Percentiles rank a stretch among this genome's conserved stretches.
These are phyloP conservation scores for Calonectria hawksworthii DNA, from an alignment of 2,329 filamentous ascomycete genomes.

Conservation along the genomic window DNA sequence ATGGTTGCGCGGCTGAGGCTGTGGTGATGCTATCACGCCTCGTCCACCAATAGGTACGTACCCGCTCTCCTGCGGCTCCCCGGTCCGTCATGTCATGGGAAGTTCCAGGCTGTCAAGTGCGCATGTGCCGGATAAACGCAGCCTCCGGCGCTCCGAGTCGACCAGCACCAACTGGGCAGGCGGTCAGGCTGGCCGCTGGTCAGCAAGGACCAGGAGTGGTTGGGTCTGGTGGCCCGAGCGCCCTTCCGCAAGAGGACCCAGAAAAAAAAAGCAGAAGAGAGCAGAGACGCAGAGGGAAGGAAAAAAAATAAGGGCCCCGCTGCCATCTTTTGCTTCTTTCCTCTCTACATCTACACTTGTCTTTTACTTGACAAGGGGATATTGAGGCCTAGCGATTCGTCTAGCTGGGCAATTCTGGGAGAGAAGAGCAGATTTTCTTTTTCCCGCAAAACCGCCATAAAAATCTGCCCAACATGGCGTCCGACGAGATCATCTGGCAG, in stretches of 20 bases:
- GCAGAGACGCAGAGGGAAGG: conserved; percentile 27
- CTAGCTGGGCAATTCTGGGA: neutral
- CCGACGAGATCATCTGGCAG: conserved; percentile 97
- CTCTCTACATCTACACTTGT: conserved; percentile 24
- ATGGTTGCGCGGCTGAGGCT: conserved; percentile 42
- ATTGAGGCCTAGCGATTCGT: neutral
- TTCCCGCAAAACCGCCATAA: neutral
- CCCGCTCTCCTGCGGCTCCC: neutral
- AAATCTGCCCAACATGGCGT: conserved; percentile 73
- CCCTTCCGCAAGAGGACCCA: conserved; percentile 25
- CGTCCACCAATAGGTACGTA: conserved; percentile 39
- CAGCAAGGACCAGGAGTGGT: conserved; percentile 30
- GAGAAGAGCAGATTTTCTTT: neutral
- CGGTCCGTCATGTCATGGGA: conserved; percentile 18
- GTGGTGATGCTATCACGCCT: conserved; percentile 43
- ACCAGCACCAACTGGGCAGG: conserved; percentile 27
- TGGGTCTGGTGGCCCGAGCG: conserved; percentile 28
- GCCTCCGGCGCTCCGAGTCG: conserved; percentile 8
- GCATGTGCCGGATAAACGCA: conserved; percentile 32
- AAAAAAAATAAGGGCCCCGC: conserved; percentile 38
- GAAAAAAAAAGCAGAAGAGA: conserved; percentile 36
- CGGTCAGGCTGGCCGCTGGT: conserved; percentile 34
- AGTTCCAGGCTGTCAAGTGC: conserved; percentile 18
- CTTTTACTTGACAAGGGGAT: neutral
- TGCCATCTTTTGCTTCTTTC: conserved; percentile 32